A percentile compares a stretch with the other conserved stretches of the same genome.
phyloP scores from a whole-genome alignment of 2,329 filamentous ascomycete genomes.

The Colletotrichum brevisporum region DNA sequence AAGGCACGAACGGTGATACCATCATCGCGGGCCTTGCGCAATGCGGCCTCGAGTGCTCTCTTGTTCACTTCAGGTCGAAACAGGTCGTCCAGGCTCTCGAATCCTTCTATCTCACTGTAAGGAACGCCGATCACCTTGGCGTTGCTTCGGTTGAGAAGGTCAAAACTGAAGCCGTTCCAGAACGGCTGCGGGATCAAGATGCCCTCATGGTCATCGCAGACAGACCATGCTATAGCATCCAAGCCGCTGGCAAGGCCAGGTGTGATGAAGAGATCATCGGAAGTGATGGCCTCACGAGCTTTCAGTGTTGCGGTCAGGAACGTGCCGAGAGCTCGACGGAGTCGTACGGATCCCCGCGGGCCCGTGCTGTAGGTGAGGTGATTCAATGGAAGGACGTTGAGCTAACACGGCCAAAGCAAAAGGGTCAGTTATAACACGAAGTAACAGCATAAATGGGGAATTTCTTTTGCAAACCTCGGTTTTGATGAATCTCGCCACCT shows the following conservation, averaged over 20 bases:
- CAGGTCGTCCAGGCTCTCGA: constrained; percentile 41
- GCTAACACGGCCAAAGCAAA: background rate
- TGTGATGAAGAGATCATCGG: constrained; percentile 45
- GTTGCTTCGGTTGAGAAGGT: constrained; percentile 41
- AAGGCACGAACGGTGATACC: constrained; percentile 36
- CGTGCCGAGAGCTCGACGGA: constrained; percentile 43
- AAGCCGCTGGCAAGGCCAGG: constrained; percentile 46
- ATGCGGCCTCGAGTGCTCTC: constrained; percentile 39
- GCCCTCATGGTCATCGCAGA: constrained; percentile 48
- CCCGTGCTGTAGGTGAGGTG: constrained; percentile 49
- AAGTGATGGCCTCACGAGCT: constrained; percentile 36
- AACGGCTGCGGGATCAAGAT: constrained; percentile 48
- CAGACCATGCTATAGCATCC: constrained; percentile 45
- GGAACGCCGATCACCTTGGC: constrained; percentile 39
- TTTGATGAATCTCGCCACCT: constrained; percentile 40
- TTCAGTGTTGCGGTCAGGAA: constrained; percentile 45
- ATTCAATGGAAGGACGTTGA: constrained; percentile 37
- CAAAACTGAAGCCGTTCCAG: constrained; percentile 47
- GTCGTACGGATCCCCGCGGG: constrained; percentile 46
- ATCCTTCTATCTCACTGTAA: constrained; percentile 41
- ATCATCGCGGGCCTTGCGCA: constrained; percentile 27
- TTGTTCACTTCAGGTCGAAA: constrained; percentile 41
- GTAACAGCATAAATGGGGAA: background rate
- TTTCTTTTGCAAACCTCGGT: constrained; percentile 34
- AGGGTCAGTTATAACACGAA: background rate